Percentiles rank a stretch among this genome's conserved stretches.
phyloP scores from a whole-genome alignment of 2,329 filamentous ascomycete species.

The Fusarium euwallaceae region DNA sequence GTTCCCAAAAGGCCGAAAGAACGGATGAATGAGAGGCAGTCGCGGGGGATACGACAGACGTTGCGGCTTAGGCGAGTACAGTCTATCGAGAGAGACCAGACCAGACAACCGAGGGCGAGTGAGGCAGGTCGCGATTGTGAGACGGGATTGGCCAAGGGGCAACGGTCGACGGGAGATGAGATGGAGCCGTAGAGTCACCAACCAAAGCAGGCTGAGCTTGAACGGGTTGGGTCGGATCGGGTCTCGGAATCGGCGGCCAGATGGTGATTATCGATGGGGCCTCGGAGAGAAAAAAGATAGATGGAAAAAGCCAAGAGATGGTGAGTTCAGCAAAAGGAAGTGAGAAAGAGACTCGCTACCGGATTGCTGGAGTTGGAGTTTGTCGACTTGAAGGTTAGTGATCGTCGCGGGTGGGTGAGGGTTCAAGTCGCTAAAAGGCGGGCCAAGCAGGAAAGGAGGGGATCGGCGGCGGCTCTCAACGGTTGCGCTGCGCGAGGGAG shows the following conservation, averaged over 20 bases:
- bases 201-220: neutral
- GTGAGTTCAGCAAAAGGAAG: neutral
- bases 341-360: constrained; percentile 14
- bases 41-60: constrained; percentile 5
- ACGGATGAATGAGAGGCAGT: constrained; percentile 29
- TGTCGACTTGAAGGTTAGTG: constrained; percentile 20
- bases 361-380: constrained; percentile 7
- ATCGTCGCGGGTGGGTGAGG: constrained; percentile 35
- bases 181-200: constrained; percentile 19
- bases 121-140: constrained; percentile 22
- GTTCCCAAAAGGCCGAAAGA: neutral
- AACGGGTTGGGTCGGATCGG: constrained; percentile 11
- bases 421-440: constrained; percentile 23
- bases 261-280: constrained; percentile 13
- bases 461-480: constrained; percentile 44
- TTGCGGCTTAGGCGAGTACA: neutral
- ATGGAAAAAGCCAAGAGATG: constrained; percentile 17
- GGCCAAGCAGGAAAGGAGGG: constrained; percentile 31
- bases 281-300: constrained; percentile 1
- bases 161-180: constrained; percentile 23
- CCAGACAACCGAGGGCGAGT: constrained; percentile 22
- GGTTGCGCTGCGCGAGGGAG: constrained; percentile 22
- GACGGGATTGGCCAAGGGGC: constrained; percentile 33
- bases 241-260: constrained; percentile 7
- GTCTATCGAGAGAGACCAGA: constrained; percentile 6